Evolutionary conservation across 176 grass and related monocot species (phyloP).

Genomic region (Paspalum notatum): DNA sequence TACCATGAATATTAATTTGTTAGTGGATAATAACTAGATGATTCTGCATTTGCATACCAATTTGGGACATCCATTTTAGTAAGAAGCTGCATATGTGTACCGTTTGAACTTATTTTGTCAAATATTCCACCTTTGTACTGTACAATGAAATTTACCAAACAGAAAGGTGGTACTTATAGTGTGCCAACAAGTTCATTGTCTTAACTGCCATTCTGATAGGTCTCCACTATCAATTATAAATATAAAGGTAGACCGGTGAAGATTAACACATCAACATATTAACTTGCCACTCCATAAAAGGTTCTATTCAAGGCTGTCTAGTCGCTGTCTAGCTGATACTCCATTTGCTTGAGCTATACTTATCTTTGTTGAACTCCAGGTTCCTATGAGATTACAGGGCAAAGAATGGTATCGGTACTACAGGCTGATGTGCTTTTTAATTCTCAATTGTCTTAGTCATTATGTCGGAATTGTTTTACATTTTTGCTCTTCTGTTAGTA

Average conservation of each 20-base stretch:
- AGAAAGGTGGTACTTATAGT: neutral
- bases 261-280: neutral
- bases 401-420: neutral
- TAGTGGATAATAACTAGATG: neutral
- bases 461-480: neutral
- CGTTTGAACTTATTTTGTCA: neutral
- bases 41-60: neutral
- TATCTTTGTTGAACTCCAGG: neutral
- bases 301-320: neutral
- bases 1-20: neutral
- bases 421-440: neutral
- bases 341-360: neutral
- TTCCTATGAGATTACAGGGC: neutral
- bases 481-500: conserved; percentile 12
- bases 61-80: neutral
- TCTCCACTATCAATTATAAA: neutral
- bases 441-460: neutral
- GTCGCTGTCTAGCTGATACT: neutral
- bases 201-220: neutral
- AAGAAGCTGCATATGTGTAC: neutral
- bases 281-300: neutral
- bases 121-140: neutral
- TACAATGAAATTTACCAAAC: neutral
- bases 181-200: neutral
- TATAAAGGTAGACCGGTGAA: conserved; percentile 10